Base-by-base conservation (phyloP, 768 basidiomycete species). In the Leccinellum albellum region DNA sequence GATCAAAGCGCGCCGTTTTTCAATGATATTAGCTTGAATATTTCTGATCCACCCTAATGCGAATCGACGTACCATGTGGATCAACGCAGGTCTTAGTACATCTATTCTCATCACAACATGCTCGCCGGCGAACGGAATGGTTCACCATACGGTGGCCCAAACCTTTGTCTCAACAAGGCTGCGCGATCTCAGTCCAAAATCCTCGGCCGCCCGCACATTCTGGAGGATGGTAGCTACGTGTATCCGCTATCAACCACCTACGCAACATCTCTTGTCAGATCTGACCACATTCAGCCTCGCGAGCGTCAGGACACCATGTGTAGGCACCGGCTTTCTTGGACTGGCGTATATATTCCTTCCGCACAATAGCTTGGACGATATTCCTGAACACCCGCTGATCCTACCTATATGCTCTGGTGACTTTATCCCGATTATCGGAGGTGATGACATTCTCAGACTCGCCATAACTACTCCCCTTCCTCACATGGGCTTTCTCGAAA, bases 91-190 rank as follows among this genome's bases (percentile, higher is more conserved):
- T 1, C 64, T 68, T 2, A 70, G 66, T 47, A 68, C 68, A 42
- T 63, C 58, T 4, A 37, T 70, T 40, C 66, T 70, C 51, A 65
- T 65, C 20, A 65, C 66, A 10, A 53, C 59, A 6, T 8, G n/a
- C 32, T 56, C 66, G 2, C 66, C 68, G 3, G 68, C 68, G 14
- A 68, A 70, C 24, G 67, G 67, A 37, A 68, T 70, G 68, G 50
- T 68, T 29, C 66, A 67, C 23, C 68, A 68, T 37, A 56, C 60
- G n/a, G 60, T 70, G 15, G 68, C 66, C 26, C 63, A 51, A 23
- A 68, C 54, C 44, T 70, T 68, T 21, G 60, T 68, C 31, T 59
- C 68, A 2, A 70, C 60, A 45, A 70, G 57, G 50, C 51, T 70
- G 23, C 67, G 61, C 54, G 60, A 70, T 15, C 54, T 68, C 29